Evolutionary conservation across 1,284 basidiomycete genomes (phyloP).

Genomic region (Mycosarcoma mackinlayi): DNA sequence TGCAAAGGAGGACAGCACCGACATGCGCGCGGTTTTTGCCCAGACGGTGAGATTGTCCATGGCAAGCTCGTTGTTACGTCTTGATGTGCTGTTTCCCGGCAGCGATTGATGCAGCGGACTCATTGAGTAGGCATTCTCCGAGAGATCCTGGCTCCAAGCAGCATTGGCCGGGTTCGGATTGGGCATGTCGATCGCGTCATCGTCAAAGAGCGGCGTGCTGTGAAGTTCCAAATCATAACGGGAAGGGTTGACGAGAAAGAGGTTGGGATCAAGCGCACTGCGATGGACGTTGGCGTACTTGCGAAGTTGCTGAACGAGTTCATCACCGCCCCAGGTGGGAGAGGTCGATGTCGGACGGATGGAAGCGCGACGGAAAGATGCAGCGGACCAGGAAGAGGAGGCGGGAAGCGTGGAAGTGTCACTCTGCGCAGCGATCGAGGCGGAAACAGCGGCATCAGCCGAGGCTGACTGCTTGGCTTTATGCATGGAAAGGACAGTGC

Average conservation of each 20-base stretch:
- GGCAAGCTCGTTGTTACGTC: constrained; percentile 26
- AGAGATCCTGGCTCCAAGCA: constrained; percentile 39
- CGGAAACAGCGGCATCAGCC: constrained; percentile 16
- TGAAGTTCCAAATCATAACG: constrained; percentile 89
- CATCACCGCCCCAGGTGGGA: constrained; percentile 72
- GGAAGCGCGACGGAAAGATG: constrained; percentile 10
- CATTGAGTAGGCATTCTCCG: constrained; percentile 47
- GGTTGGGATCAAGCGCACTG: constrained; percentile 79
- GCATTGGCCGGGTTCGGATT: constrained; percentile 15
- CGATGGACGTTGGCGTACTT: constrained; percentile 79
- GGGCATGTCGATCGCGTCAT: constrained; percentile 65
- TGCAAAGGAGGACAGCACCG: constrained; percentile 61
- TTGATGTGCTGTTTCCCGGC: constrained; percentile 10
- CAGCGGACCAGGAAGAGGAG: constrained; percentile 8
- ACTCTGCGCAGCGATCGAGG: constrained; percentile 18
- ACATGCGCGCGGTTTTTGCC: constrained; percentile 62
- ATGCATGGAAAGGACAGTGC: constrained; percentile 49
- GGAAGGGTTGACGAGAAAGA: constrained; percentile 92
- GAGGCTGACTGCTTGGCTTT: constrained; percentile 23
- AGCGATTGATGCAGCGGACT: constrained; percentile 44
- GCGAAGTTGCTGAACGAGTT: constrained; percentile 71
- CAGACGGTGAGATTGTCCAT: constrained; percentile 57
- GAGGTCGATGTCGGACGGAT: constrained; percentile 27
- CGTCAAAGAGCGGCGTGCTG: constrained; percentile 67
- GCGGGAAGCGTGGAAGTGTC: constrained; percentile 27